Evolutionary conservation across 164 flowering plant species (phyloP), one percentile per base, ranked within the genome.

Genomic region (Cinnamomum chago): DNA sequence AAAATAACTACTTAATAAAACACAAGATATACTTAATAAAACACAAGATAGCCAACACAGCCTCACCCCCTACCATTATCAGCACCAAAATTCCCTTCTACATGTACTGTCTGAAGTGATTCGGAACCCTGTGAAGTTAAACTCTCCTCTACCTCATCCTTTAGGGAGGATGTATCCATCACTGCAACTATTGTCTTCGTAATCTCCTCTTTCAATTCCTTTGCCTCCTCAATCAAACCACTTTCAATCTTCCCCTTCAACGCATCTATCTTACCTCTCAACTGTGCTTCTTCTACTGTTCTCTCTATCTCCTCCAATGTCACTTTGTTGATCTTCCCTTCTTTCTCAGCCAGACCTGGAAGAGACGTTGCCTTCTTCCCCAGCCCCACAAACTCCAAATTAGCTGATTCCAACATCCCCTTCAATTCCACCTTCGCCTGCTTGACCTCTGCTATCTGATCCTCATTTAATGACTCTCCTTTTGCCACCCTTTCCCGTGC

Each of bases 121-220:
- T 72, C 62, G 55, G 70, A 27, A 28, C 62, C 27, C 58, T 81
- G 79, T 47, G 17, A n/a, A 3, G 67, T 67, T 47, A 82, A 62
- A 75, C 14, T 25, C 14, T 73, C 70, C 13, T 82, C 81, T 62
- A 83, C 52, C 77, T 84, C 79, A 12, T 79, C 79, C 76, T 84
- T 80, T 76, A 84, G 64, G 55, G 78, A 52, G 2, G 70, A 27
- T 33, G 68, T 58, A 72, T 81, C 77, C 73, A 84, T 47, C 1
- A 70, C 78, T 67, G 83, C 77, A 20, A 62, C 75, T 72, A 83
- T 83, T 23, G 24, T 72, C 58, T 79, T 76, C 73, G 52, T 82
- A 67, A 86, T 86, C 73, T 83, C 84, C 58, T 74, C 77, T 71
- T 79, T 65, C 77, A 84, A 40, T 67, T 75, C 77, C 64, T 79